Evolutionary conservation across 192 early-diverging fungal genomes (phyloP), one percentile per base, ranked within the genome.

Genomic region (Coemansia sp.): DNA sequence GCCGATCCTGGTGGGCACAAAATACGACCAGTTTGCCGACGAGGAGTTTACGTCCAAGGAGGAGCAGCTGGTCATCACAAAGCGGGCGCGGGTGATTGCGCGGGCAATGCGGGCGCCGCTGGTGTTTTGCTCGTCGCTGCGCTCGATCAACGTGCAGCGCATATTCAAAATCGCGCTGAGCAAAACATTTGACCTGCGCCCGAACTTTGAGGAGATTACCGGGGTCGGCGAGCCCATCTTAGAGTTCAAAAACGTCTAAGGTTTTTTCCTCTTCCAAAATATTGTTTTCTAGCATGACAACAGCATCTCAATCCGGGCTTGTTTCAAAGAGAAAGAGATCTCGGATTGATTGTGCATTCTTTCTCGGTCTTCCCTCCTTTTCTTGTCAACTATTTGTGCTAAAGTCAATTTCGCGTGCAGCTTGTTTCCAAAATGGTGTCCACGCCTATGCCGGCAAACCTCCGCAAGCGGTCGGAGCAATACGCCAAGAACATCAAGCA

Each of bases 101-200:
- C 82, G 84, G 12, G 95, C 92, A n/a, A 97, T 97, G 95, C 84
- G 85, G 39, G 92, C 95, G 5, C 86, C 95, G 17, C 77, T 97
- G 31, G 88, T 97, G 30, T 97, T 95, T 69, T 95, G 93, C 56
- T 94, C 91, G 31, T 94, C 92, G 12, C 82, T 92, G 22, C 86
- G 91, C 51, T 90, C 90, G 8, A 97, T 97, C 60, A 97, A 97
- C 53, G 90, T 97, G 27, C 91, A 97, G 81, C 90, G 93, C 62
- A 93, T 97, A 45, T 97, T 95, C 79, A 97, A 97, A 79, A 93
- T 97, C 53, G 89, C 95, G 2, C 62, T 97, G 12, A 83, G 86
- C 40, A 94, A 94, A 64, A 91, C 90, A 7, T 97, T 95, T 72
- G 92, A 97, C 68, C 64, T 97, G 53, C 86, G 87, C 45, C 94